Evolutionary conservation across 805 yeast species (phyloP).

Genomic region (Candida caryicola): DNA sequence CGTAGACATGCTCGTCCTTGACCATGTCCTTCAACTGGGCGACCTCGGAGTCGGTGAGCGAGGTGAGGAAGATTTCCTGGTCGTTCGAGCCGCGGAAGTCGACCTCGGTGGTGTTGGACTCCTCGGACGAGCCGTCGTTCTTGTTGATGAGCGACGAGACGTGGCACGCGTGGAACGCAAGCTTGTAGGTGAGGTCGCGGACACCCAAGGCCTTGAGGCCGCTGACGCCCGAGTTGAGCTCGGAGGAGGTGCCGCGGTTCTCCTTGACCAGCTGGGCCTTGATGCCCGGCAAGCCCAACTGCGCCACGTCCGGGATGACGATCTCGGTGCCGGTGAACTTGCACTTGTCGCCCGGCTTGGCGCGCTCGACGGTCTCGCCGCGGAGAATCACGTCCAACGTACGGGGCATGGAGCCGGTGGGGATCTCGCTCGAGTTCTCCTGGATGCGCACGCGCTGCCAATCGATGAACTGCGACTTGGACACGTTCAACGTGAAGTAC

Average conservation of each 20-base stretch:
- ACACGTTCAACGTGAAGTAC: conserved; percentile 77
- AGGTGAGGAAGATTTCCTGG: conserved; percentile 76
- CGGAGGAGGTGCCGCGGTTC: conserved; percentile 58
- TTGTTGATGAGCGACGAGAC: conserved; percentile 61
- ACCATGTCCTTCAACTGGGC: conserved; percentile 87
- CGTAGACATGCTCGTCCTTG: conserved; percentile 78
- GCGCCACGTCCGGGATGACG: conserved; percentile 91
- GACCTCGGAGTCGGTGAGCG: conserved; percentile 78
- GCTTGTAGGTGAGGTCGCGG: conserved; percentile 85
- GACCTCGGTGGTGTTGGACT: conserved; percentile 18
- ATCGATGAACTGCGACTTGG: conserved; percentile 85
- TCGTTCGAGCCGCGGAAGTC: conserved; percentile 55
- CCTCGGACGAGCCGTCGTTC: conserved; percentile 13
- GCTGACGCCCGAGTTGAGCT: conserved; percentile 78
- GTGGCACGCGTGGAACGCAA: conserved; percentile 90
- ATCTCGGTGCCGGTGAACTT: conserved; percentile 92
- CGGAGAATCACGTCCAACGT: conserved; percentile 88
- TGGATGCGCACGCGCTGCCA: conserved; percentile 97
- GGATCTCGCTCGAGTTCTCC: conserved; percentile 94
- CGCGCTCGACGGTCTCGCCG: conserved; percentile 92
- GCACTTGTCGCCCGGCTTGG: conserved; percentile 96
- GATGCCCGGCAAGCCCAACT: conserved; percentile 91
- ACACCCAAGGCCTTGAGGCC: conserved; percentile 91
- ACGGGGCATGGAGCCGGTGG: conserved; percentile 98
- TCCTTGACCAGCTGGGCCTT: conserved; percentile 82